Evolutionary conservation across 768 basidiomycete species (phyloP), one percentile per base, ranked within the genome.

Genomic region (Lentinus brumalis): DNA sequence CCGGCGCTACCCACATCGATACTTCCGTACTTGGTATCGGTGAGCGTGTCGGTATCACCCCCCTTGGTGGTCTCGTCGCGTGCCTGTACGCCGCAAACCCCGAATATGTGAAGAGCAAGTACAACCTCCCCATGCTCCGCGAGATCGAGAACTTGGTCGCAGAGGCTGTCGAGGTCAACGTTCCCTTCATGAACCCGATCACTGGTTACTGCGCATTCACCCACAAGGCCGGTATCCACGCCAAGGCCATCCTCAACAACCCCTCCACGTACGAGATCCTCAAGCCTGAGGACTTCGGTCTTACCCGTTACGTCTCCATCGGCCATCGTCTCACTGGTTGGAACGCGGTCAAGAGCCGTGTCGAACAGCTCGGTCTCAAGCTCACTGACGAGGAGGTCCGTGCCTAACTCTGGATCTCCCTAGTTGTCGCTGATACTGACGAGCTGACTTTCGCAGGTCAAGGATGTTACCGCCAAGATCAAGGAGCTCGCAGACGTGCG

Each of bases 201-300:
- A 93, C 92, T 88, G 97, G 97, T 15, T 99, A 98, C 78, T 98
- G 97, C 73, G 97, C 97, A 4, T 99, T 99, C 81, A 99, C 97
- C 30, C 97, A 98, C 88, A 98, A 99, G 88, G 97, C 97, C 21
- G 97, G 97, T 73, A 99, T 99, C 66, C 97, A 99, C 77, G 97
- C 97, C 79, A 99, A 99, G 84, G 97, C 97, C 41, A 99, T 99
- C 76, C 86, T 96, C 64, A 97, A 98, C 81, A 99, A 99, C 83
- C 97, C 97, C 2, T 93, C 91, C 70, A 99, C 97, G 10, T 99
- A 98, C 77, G 96, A 99, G 78, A 98, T 98, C 75, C 86, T 97
- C 76, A 98, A 95, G 86, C 97, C 97, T 15, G 94, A 96, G 75
- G 97, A 99, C 79, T 99, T 99, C 70, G 97, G 97, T 69, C 84